Evolutionary conservation across 345 rosid species (phyloP).

Genomic region (Litchi chinensis): DNA sequence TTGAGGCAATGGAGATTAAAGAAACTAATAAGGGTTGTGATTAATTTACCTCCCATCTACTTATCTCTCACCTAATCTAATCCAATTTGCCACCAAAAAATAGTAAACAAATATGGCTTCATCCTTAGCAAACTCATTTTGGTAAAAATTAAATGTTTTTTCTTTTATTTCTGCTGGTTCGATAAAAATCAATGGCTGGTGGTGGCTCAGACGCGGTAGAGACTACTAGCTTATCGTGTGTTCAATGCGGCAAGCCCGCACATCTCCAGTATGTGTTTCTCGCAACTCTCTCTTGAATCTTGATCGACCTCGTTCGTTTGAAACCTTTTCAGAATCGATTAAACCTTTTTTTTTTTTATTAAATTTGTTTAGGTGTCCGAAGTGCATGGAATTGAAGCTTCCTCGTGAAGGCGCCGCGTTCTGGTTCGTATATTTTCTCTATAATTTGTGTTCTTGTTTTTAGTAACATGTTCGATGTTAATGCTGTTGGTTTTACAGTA

Average conservation of each 20-base stretch:
- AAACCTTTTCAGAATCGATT: neutral
- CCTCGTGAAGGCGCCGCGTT: slow-evolving; percentile 92
- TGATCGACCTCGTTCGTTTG: neutral
- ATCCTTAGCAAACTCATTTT: too few relatives aligned
- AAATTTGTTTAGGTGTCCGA: slow-evolving; percentile 72
- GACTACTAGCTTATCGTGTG: slow-evolving; percentile 43
- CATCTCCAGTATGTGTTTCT: slow-evolving; percentile 50
- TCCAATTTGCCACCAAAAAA: too few relatives aligned
- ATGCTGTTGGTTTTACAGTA: slow-evolving; percentile 35
- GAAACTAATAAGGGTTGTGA: too few relatives aligned
- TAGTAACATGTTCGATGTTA: slow-evolving; percentile 3
- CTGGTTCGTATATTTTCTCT: slow-evolving; percentile 52
- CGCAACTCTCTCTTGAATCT: neutral
- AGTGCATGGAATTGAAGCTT: slow-evolving; percentile 87
- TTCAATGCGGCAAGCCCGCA: slow-evolving; percentile 58
- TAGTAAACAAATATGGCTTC: too few relatives aligned
- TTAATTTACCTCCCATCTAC: too few relatives aligned
- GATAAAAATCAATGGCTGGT: slow-evolving; percentile 45
- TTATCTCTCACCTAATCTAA: too few relatives aligned
- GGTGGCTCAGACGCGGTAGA: slow-evolving; percentile 53
- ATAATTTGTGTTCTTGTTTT: neutral
- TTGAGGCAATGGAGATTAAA: too few relatives aligned
- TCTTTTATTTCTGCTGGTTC: too few relatives aligned
- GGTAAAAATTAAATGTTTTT: too few relatives aligned
- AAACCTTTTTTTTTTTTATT: neutral